Conservation (phyloP, 2,329 filamentous ascomycete genomes). For the Beauveria sp. region DNA sequence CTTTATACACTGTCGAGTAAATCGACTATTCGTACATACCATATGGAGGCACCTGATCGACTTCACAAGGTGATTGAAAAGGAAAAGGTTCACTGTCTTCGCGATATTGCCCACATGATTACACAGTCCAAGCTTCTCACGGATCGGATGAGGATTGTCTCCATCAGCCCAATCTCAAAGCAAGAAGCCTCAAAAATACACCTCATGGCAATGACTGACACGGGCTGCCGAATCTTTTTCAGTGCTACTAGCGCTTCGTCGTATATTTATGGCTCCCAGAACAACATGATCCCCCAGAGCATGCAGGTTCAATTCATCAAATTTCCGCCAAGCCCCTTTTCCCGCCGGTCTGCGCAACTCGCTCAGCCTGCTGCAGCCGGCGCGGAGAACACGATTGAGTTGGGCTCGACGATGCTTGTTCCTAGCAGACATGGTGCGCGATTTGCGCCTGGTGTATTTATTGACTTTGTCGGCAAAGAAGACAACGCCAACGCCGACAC, state of each 20-base stretch:
- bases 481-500: constrained; percentile 51
- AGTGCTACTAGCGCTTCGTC: constrained; percentile 77
- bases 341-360: constrained; percentile 24
- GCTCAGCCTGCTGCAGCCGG: constrained; percentile 12
- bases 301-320: constrained; percentile 98
- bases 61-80: constrained; percentile 60
- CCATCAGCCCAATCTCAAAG: constrained; percentile 76
- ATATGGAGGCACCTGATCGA: constrained; percentile 62
- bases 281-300: constrained; percentile 68
- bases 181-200: constrained; percentile 76
- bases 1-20: constrained; percentile 85
- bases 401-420: constrained; percentile 41
- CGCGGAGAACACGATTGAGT: constrained; percentile 36
- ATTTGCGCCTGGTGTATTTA: constrained; percentile 84
- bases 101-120: constrained; percentile 81
- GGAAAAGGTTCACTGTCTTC: constrained; percentile 51
- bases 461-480: constrained; percentile 70
- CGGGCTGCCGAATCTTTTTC: constrained; percentile 84
- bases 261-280: constrained; percentile 53
- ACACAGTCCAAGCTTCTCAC: constrained; percentile 63
- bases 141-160: constrained; percentile 65
- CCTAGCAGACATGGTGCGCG: constrained; percentile 46
- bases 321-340: constrained; percentile 59
- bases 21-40: constrained; percentile 86
- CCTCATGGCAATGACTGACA: constrained; percentile 82